phyloP scores from a whole-genome alignment of 2,329 filamentous ascomycete species.

The Trichoderma sp. region DNA sequence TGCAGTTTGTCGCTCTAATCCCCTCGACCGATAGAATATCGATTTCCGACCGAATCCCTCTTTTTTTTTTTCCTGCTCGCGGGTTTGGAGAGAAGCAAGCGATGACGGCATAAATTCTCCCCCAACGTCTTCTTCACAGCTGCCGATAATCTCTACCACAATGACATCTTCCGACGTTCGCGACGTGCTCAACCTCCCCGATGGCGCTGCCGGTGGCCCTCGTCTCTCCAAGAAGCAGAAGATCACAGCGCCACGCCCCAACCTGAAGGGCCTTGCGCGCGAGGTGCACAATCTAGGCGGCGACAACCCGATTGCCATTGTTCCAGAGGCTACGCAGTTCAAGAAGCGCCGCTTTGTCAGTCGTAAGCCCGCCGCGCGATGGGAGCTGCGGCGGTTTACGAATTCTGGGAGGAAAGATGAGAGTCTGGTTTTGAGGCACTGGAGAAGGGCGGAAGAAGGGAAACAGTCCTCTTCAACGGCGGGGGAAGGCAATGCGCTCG shows the following conservation, averaged over 20 bases:
- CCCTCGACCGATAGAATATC: neutral
- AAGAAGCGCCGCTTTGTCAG: constrained; percentile 56
- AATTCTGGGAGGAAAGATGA: constrained; percentile 74
- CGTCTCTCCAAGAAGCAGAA: constrained; percentile 74
- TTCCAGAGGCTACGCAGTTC: constrained; percentile 57
- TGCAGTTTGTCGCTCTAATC: neutral
- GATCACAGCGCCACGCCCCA: constrained; percentile 55
- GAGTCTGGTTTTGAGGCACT: constrained; percentile 69
- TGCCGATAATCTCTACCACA: constrained; percentile 26
- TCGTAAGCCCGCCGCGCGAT: constrained; percentile 55
- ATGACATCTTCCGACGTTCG: constrained; percentile 80
- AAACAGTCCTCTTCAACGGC: constrained; percentile 32
- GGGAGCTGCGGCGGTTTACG: constrained; percentile 68
- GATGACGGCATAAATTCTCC: constrained; percentile 11
- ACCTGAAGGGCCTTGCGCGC: constrained; percentile 61
- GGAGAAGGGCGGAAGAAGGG: constrained; percentile 62
- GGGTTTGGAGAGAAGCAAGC: neutral
- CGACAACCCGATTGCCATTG: constrained; percentile 64
- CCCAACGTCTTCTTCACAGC: neutral
- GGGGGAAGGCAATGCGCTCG: constrained; percentile 28
- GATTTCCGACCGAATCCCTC: neutral
- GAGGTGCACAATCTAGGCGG: constrained; percentile 64
- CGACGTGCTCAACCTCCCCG: constrained; percentile 81
- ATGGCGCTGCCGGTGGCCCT: constrained; percentile 44
- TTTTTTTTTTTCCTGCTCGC: neutral